Conservation (phyloP, 345 rosid species). For the Noccaea bulbosa region DNA sequence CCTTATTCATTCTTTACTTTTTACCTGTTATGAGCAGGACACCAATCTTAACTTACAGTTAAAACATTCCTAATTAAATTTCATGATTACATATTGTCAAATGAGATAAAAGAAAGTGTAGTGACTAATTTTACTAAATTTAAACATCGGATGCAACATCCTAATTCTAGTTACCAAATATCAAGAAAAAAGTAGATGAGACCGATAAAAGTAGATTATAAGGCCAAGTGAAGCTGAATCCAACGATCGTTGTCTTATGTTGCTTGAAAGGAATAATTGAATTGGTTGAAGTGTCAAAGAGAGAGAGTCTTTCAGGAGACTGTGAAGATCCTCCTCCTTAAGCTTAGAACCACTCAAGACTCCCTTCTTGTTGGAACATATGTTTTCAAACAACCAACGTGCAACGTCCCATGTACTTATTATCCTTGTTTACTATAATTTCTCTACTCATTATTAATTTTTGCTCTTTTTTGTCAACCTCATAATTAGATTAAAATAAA, state of each 20-base stretch:
- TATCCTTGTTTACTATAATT: background rate
- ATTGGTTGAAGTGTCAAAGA: slow-evolving; percentile 42
- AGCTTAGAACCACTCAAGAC: slow-evolving; percentile 32
- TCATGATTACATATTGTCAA: background rate
- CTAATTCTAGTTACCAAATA: slow-evolving; percentile 27
- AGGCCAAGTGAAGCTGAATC: slow-evolving; percentile 28
- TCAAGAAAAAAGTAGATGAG: background rate
- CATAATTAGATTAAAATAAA: no score
- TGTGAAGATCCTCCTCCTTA: slow-evolving; percentile 31
- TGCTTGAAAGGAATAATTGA: slow-evolving; percentile 46
- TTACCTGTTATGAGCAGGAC: slow-evolving; percentile 17
- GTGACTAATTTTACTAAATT: slow-evolving; percentile 5
- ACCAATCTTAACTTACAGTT: slow-evolving; percentile 21
- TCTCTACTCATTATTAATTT: background rate
- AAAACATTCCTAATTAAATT: slow-evolving; percentile 22
- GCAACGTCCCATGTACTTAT: slow-evolving; percentile 22
- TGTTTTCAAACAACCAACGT: slow-evolving; percentile 45
- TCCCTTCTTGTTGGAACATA: slow-evolving; percentile 39
- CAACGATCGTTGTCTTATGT: slow-evolving; percentile 39
- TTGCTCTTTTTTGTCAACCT: no score
- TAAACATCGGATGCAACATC: slow-evolving; percentile 33
- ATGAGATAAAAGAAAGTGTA: background rate
- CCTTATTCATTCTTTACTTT: background rate
- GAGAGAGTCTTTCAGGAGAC: slow-evolving; percentile 39
- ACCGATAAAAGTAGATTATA: slow-evolving; percentile 12